Percentiles rank a stretch among this genome's conserved stretches.
Evolutionary conservation across 2,329 filamentous ascomycete genomes (phyloP).

Genomic region (Lasiodiplodia citricola): DNA sequence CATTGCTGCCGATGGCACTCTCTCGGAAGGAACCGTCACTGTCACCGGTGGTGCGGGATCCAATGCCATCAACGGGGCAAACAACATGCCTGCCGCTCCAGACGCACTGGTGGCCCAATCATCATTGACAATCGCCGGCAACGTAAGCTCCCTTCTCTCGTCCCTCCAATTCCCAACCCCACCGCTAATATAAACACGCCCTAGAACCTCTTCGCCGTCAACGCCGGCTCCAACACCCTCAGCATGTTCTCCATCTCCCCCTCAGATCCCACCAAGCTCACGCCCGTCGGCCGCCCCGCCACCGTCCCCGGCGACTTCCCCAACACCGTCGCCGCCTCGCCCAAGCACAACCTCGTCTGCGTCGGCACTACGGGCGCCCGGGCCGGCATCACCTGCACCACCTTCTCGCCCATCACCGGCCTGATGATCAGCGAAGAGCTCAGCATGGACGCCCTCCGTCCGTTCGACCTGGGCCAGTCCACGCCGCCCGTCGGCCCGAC

Average conservation of each 20-base stretch:
- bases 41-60: conserved; percentile 57
- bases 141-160: conserved; percentile 46
- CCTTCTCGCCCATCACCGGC: conserved; percentile 36
- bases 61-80: conserved; percentile 46
- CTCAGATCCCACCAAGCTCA: conserved; percentile 38
- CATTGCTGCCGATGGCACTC: conserved; percentile 53
- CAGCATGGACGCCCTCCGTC: conserved; percentile 41
- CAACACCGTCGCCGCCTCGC: conserved; percentile 45
- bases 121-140: conserved; percentile 55
- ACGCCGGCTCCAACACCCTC: conserved; percentile 47
- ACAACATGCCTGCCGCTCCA: conserved; percentile 48
- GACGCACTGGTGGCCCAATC: conserved; percentile 61
- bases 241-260: conserved; percentile 45
- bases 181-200: not conserved
- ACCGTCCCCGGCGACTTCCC: conserved; percentile 46
- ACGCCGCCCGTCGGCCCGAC: conserved; percentile 64
- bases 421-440: conserved; percentile 28
- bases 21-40: conserved; percentile 51
- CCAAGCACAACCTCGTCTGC: conserved; percentile 44
- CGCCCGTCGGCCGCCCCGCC: conserved; percentile 40
- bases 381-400: conserved; percentile 46
- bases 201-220: conserved; percentile 61
- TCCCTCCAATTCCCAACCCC: not conserved
- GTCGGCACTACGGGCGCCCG: conserved; percentile 44
- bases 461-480: conserved; percentile 59